These are phyloP conservation scores for Plasmodium gonderi DNA, from an alignment of 169 alveolate genomes.

Conservation along the genomic window DNA sequence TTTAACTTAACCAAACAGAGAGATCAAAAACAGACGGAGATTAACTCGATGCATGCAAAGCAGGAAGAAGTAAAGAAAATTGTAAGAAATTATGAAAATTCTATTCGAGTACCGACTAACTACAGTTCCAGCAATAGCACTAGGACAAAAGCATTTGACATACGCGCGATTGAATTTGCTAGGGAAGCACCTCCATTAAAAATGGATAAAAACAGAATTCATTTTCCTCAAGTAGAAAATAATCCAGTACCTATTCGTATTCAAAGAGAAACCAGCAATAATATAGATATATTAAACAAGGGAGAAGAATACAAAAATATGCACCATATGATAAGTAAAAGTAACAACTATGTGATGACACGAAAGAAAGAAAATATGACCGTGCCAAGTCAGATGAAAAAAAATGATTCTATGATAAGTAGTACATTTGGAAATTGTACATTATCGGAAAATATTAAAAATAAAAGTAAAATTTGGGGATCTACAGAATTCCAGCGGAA, in stretches of 20 bases:
- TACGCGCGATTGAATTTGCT: background rate
- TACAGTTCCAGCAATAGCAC: background rate
- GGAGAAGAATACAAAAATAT: background rate
- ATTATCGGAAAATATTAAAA: background rate
- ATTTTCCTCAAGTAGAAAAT: background rate
- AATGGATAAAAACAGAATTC: background rate
- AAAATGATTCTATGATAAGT: background rate
- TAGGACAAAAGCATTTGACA: background rate
- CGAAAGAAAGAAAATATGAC: background rate
- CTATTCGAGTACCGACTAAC: background rate
- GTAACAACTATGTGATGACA: background rate
- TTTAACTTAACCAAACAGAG: background rate
- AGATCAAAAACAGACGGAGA: background rate
- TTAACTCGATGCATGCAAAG: background rate
- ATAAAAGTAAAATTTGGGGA: background rate
- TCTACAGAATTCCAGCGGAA: background rate
- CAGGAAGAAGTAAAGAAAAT: too few species aligned
- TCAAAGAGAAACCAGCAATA: background rate
- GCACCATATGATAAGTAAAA: background rate
- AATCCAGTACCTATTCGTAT: background rate
- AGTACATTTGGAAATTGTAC: background rate
- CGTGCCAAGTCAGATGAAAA: background rate
- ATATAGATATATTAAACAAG: background rate
- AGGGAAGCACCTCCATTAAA: background rate
- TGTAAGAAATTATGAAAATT: background rate